Percentiles rank a stretch among this genome's conserved stretches.
phyloP scores from a whole-genome alignment of 73 alveolate genomes.

The Stentor coeruleus region DNA sequence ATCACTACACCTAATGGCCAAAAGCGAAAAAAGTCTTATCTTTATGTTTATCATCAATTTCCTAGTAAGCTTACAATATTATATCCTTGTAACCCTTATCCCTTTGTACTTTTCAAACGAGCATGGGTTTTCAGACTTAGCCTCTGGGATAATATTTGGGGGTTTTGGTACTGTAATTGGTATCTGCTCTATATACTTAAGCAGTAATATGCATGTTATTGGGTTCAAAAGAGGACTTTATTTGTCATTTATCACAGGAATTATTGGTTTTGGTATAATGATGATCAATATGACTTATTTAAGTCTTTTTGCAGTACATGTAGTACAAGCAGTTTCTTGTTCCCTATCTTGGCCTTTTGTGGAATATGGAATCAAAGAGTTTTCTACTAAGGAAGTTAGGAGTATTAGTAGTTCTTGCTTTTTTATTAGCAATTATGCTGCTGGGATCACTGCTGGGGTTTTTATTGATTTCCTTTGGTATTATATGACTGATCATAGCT shows the following conservation, averaged over 20 bases:
- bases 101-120: background rate
- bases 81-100: background rate
- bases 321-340: background rate
- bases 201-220: background rate
- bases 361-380: background rate
- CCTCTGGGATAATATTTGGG: background rate
- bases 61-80: background rate
- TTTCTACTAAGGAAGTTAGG: background rate
- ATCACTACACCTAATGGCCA: no score
- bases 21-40: no score
- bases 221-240: background rate
- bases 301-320: background rate
- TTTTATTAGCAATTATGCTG: background rate
- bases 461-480: background rate
- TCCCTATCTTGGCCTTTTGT: conserved; percentile 7
- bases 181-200: background rate
- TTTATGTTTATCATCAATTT: background rate
- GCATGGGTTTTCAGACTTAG: background rate
- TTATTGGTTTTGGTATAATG: background rate
- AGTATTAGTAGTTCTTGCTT: background rate
- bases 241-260: background rate
- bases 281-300: background rate
- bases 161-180: background rate
- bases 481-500: background rate
- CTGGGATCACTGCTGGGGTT: background rate